Base-by-base conservation (phyloP, 1,284 basidiomycete genomes). In the Sporisorium reilianum region DNA sequence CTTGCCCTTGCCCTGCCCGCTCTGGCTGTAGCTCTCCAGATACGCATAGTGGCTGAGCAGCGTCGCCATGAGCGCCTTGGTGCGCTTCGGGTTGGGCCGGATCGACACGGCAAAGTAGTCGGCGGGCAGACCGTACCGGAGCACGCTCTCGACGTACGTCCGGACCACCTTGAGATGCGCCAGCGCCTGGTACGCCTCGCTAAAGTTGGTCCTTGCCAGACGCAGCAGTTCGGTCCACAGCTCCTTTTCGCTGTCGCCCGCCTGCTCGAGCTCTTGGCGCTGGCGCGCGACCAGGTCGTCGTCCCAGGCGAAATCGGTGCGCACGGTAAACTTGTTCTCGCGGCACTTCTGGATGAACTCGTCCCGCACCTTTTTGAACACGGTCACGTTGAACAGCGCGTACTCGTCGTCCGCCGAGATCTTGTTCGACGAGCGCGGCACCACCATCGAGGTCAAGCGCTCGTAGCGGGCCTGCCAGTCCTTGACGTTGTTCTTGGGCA, bases 211-310 rank as follows among this genome's bases (percentile, higher is more conserved):
- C 68, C 97, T 89, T 30, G 95, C 91, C 45, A 99, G 86, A 71
- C 93, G 90, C n/a, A 99, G 87, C 2, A 99, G 89, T 82, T 99
- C 97, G 22, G 95, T 94, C 97, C 97, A 99, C 57, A 98, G 91
- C 84, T 99, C 95, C 87, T 94, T 96, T 88, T 99, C 97, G 48
- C 94, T 93, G 9, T 89, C 89, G 75, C 92, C 91, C 2, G 95
- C 91, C 34, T 89, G 88, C 30, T 90, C 90, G 12, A 97, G 87
- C 64, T 98, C 95, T 83, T 92, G 89, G 75, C 89, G 88, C 83
- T 96, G 93, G 85, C 92, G 93, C 71, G 88, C 88, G n/a, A 95
- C 88, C 58, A 91, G 90, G 41, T 91, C 90, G 83, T 95, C 92
- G 44, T 96, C 93, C 85, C 90, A 99, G n/a, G 89, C 89, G 84